Base-by-base conservation (phyloP, 139 green algal species). In the Dunaliella primolecta region DNA sequence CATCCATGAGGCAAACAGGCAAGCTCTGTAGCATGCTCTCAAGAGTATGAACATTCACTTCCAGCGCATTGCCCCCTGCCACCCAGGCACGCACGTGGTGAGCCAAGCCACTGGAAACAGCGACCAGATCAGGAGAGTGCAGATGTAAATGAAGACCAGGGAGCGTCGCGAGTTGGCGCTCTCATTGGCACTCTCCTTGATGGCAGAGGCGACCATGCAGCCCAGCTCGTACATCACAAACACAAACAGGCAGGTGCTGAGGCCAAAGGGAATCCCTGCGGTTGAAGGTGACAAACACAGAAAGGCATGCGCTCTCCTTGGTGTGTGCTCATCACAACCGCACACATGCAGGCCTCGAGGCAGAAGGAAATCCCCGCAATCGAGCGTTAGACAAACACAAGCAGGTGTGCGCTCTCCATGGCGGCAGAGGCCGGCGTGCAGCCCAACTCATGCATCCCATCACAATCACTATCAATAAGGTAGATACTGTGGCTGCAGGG, bases 71-170 rank as follows among this genome's bases (percentile, higher is more conserved):
- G n/a, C n/a, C n/a, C n/a, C n/a, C n/a, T n/a, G n/a, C n/a, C n/a
- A n/a, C n/a, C n/a, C n/a, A n/a, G n/a, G n/a, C n/a, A 64, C 46
- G 7, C 46, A 31, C 35, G 78, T 31, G 3, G 29, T 64, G 31
- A 81, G 2, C 30, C 30, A 81, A 3, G 75, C 78, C 38, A 89
- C 25, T 25, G 86, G 86, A 35, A 89, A 89, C 34, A 89, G 55
- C 36, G 20, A 46, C 86, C 86, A 89, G 1, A 89, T 86, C 33
- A 89, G 25, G 30, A 89, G 70, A 36, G 86, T 89, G 82, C 86
- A 86, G 55, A 85, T 85, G 86, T 86, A 89, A 78, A 89, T 89
- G 86, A 89, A 87, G 15, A 72, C 21, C 7, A 84, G 71, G 46
- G 46, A 37, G 83, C 75, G 83, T 32, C n/a, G 27, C 0, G 30